Conservation (phyloP, 306 rosid species). For the Quercus engelmannii region DNA sequence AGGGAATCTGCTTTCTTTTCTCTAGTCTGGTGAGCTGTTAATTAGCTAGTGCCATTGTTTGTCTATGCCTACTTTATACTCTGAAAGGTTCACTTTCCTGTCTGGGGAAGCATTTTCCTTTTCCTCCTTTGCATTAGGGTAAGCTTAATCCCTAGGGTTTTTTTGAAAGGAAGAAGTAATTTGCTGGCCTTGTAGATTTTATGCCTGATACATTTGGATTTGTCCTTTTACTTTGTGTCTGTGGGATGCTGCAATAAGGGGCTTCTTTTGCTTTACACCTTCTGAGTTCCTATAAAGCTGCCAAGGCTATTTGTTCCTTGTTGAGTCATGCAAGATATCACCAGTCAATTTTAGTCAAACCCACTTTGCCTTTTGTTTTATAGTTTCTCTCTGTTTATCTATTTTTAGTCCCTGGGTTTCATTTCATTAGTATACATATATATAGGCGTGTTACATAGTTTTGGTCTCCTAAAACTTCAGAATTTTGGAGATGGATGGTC, state of each 20-base stretch:
- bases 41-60: slow-evolving; percentile 60
- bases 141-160: slow-evolving; percentile 62
- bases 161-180: slow-evolving; percentile 33
- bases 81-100: slow-evolving; percentile 96
- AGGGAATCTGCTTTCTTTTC: slow-evolving; percentile 93
- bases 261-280: slow-evolving; percentile 78
- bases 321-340: slow-evolving; percentile 84
- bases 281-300: slow-evolving; percentile 83
- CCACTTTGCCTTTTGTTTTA: slow-evolving; percentile 54
- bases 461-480: slow-evolving; percentile 20
- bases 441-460: slow-evolving; percentile 21
- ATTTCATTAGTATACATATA: slow-evolving; percentile 9
- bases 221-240: slow-evolving; percentile 56
- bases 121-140: slow-evolving; percentile 32
- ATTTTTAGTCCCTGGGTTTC: slow-evolving; percentile 28
- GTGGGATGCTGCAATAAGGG: slow-evolving; percentile 50
- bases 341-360: slow-evolving; percentile 68
- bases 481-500: slow-evolving; percentile 66
- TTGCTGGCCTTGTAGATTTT: slow-evolving; percentile 53
- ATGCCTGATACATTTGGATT: slow-evolving; percentile 45
- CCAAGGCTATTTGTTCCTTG: slow-evolving; percentile 77
- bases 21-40: slow-evolving; percentile 69
- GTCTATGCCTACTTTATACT: slow-evolving; percentile 78
- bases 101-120: slow-evolving; percentile 37
- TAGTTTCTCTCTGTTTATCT: slow-evolving; percentile 21